Percentiles rank a stretch among this genome's conserved stretches.
phyloP scores from a whole-genome alignment of 306 rosid genomes.

The Clitoria ternatea region DNA sequence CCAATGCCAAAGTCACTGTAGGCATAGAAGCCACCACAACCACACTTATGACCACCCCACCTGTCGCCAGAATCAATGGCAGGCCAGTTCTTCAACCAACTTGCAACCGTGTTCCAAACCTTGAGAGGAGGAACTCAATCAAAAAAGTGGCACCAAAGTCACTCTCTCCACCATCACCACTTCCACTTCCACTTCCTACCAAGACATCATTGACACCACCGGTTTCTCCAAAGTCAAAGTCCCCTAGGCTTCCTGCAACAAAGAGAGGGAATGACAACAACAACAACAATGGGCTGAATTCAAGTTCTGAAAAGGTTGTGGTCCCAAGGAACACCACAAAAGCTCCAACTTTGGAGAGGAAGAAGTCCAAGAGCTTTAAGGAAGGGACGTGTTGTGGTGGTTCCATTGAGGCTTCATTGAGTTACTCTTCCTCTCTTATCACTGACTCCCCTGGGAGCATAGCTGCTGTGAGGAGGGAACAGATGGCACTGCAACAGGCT shows the following conservation, averaged over 20 bases:
- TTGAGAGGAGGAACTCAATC: constrained; percentile 59
- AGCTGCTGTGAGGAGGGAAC: constrained; percentile 91
- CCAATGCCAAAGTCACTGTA: constrained; percentile 57
- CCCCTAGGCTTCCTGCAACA: constrained; percentile 70
- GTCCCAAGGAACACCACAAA: constrained; percentile 45
- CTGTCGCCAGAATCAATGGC: constrained; percentile 59
- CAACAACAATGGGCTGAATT: constrained; percentile 51
- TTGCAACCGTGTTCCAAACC: constrained; percentile 64
- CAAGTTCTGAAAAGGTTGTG: constrained; percentile 61
- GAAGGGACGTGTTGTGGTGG: constrained; percentile 31
- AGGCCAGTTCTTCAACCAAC: constrained; percentile 89
- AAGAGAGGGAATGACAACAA: constrained; percentile 69
- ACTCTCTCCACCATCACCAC: constrained; percentile 33
- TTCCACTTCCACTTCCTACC: constrained; percentile 29
- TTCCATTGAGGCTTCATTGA: constrained; percentile 53
- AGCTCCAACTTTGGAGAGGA: constrained; percentile 65
- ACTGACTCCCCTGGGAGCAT: constrained; percentile 95
- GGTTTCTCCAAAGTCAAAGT: constrained; percentile 68
- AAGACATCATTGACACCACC: constrained; percentile 52
- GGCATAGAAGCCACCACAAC: constrained; percentile 38
- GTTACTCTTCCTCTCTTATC: constrained; percentile 73
- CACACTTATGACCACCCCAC: constrained; percentile 23
- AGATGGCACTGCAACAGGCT: constrained; percentile 82
- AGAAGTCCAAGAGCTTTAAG: constrained; percentile 89
- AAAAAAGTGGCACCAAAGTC: constrained; percentile 56